phyloP scores from a whole-genome alignment of 192 early-diverging fungal species.

The Backusella tuberculispora region DNA sequence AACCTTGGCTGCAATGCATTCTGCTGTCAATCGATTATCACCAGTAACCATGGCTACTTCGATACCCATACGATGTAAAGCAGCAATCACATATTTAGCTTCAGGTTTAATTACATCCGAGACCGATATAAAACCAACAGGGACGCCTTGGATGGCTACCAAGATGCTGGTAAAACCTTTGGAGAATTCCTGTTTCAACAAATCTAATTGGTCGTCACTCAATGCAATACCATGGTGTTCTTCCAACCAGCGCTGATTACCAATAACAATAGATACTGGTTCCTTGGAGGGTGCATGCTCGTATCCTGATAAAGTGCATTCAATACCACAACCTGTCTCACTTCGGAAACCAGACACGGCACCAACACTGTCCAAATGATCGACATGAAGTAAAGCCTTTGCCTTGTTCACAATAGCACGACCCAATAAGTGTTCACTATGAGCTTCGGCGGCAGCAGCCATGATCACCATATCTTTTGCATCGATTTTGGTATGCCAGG shows the following conservation, averaged over 20 bases:
- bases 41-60: constrained; percentile 91
- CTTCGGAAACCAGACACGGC: constrained; percentile 62
- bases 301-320: constrained; percentile 8
- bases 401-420: constrained; percentile 66
- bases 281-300: not conserved
- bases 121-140: constrained; percentile 75
- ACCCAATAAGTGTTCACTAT: constrained; percentile 94
- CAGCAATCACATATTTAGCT: constrained; percentile 66
- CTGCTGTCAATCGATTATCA: constrained; percentile 84
- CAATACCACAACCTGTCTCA: constrained; percentile 44
- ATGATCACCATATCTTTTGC: constrained; percentile 33
- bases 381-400: constrained; percentile 42
- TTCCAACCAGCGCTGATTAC: constrained; percentile 69
- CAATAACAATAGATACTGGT: constrained; percentile 61
- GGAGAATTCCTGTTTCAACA: constrained; percentile 60
- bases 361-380: constrained; percentile 44
- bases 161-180: constrained; percentile 80
- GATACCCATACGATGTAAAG: constrained; percentile 77
- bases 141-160: constrained; percentile 64
- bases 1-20: constrained; percentile 77
- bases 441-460: constrained; percentile 73
- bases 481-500: constrained; percentile 5
- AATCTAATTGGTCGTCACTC: constrained; percentile 39
- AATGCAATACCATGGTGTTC: constrained; percentile 48
- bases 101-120: constrained; percentile 86